Evolutionary conservation across 768 basidiomycete genomes (phyloP).

Genomic region (Cystofilobasidium bisporidii): DNA sequence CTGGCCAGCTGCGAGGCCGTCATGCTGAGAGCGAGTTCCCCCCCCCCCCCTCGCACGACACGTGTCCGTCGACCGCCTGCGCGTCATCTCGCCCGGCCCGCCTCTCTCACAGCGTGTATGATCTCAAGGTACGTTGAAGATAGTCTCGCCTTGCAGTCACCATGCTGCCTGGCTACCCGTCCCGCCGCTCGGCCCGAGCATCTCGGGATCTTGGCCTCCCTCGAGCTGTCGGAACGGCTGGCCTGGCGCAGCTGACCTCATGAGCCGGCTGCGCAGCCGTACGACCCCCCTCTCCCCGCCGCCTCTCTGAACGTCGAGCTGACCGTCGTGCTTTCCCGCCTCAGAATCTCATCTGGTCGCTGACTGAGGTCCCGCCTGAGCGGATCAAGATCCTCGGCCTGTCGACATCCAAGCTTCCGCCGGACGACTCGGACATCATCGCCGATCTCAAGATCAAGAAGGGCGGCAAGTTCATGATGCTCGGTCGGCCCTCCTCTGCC

Average conservation of each 20-base stretch:
- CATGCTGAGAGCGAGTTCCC: background rate
- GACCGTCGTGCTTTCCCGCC: no score
- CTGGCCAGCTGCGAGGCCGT: no score
- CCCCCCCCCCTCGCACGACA: background rate
- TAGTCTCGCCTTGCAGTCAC: background rate
- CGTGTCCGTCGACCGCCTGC: no score
- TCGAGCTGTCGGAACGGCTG: background rate
- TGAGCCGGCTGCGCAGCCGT: no score
- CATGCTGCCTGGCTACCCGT: no score
- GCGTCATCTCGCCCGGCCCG: background rate
- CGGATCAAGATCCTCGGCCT: constrained; percentile 81
- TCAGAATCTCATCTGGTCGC: constrained; percentile 48
- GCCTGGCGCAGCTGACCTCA: no score
- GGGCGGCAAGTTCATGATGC: constrained; percentile 68
- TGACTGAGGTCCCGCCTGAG: constrained; percentile 72
- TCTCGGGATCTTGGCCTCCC: no score
- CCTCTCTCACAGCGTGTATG: constrained; percentile 58
- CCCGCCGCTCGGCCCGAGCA: no score
- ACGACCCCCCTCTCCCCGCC: no score
- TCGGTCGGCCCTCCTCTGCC: constrained; percentile 49
- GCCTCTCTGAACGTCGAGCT: background rate
- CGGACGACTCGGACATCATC: constrained; percentile 58
- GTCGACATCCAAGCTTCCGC: constrained; percentile 68
- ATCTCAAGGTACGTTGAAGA: constrained; percentile 48
- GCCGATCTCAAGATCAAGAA: constrained; percentile 51